These are phyloP conservation scores for Raphanus raphanistrum DNA, from an alignment of 345 rosid genomes.

Conservation along the genomic window DNA sequence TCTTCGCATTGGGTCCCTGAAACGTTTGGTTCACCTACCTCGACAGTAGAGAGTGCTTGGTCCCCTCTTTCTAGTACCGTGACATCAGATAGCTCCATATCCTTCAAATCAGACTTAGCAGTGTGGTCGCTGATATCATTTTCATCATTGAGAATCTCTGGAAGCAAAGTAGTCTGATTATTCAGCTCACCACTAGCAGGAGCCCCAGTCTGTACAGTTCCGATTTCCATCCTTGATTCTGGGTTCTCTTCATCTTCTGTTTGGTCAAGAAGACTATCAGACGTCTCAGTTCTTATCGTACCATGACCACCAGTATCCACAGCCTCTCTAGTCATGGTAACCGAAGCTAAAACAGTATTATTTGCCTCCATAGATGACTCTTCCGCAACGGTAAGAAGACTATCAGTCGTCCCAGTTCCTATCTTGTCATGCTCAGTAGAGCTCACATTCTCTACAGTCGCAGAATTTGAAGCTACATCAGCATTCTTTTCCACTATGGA, in stretches of 20 bases:
- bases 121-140: constrained; percentile 30
- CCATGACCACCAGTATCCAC: constrained; percentile 4
- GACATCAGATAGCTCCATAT: constrained; percentile 38
- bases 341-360: constrained; percentile 36
- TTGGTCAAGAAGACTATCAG: constrained; percentile 30
- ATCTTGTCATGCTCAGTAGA: constrained; percentile 33
- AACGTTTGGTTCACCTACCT: constrained; percentile 32
- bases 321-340: constrained; percentile 35
- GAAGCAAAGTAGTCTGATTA: constrained; percentile 33
- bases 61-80: constrained; percentile 41
- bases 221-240: constrained; percentile 43
- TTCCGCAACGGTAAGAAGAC: constrained; percentile 32
- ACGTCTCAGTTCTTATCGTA: not conserved
- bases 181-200: constrained; percentile 33
- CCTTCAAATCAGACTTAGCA: constrained; percentile 27
- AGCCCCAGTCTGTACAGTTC: constrained; percentile 30
- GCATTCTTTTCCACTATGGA: constrained; percentile 42
- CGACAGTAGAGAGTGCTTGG: constrained; percentile 26
- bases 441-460: constrained; percentile 31
- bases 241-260: constrained; percentile 38
- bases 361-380: constrained; percentile 43
- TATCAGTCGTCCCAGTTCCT: constrained; percentile 31
- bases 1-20: constrained; percentile 29
- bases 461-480: constrained; percentile 32
- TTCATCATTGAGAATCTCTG: constrained; percentile 13